These are phyloP conservation scores for Boletus sp. DNA, from an alignment of 768 basidiomycete species.

Conservation along the genomic window DNA sequence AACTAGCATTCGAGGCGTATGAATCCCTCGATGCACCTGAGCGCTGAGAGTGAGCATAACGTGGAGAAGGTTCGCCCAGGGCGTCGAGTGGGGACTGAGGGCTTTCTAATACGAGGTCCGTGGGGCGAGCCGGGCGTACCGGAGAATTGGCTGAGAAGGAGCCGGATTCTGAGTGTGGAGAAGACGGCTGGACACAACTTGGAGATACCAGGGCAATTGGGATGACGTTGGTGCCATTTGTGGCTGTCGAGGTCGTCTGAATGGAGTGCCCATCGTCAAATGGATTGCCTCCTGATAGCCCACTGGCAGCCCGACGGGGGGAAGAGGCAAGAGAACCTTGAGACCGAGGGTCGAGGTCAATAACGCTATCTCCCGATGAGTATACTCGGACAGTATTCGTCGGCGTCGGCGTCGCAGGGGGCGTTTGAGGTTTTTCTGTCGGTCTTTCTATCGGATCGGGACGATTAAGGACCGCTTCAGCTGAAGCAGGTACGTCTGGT, in stretches of 20 bases:
- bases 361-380: conserved; percentile 47
- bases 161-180: conserved; percentile 33
- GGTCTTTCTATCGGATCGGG: conserved; percentile 85
- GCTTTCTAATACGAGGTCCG: conserved; percentile 59
- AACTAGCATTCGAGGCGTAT: conserved; percentile 73
- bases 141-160: conserved; percentile 38
- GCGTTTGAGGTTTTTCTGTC: conserved; percentile 52
- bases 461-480: conserved; percentile 74
- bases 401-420: conserved; percentile 9
- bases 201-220: conserved; percentile 79
- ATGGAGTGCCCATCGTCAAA: conserved; percentile 79
- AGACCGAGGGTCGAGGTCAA: conserved; percentile 59
- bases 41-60: conserved; percentile 46
- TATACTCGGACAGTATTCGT: conserved; percentile 48
- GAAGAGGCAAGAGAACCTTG: conserved; percentile 28
- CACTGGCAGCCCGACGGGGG: conserved; percentile 17
- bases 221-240: conserved; percentile 82
- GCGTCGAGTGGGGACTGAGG: conserved; percentile 60
- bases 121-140: conserved; percentile 54
- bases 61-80: conserved; percentile 35
- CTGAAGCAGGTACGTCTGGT: conserved; percentile 67
- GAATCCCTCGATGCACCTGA: conserved; percentile 64
- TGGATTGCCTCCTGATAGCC: conserved; percentile 50
- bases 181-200: conserved; percentile 39
- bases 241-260: conserved; percentile 68